phyloP scores from a whole-genome alignment of 2,329 filamentous ascomycete species.

The Didymella keratinophila region DNA sequence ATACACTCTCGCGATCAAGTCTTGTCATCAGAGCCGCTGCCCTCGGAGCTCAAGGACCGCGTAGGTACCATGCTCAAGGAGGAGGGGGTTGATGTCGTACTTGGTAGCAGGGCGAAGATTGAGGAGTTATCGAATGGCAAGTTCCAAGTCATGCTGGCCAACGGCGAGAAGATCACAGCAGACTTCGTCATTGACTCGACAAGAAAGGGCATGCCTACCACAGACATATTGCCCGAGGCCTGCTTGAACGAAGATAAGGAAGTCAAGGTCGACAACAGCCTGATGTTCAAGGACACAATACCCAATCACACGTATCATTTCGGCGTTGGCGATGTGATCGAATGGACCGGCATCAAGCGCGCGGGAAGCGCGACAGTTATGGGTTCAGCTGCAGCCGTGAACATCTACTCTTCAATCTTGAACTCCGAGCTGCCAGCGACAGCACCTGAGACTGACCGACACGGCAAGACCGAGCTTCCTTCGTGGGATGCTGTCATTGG shows the following conservation, averaged over 20 bases:
- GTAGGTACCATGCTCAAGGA: slow-evolving; percentile 67
- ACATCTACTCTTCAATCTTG: slow-evolving; percentile 54
- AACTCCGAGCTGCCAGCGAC: slow-evolving; percentile 39
- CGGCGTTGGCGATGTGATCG: slow-evolving; percentile 72
- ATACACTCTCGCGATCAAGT: slow-evolving; percentile 76
- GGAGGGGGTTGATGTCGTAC: slow-evolving; percentile 69
- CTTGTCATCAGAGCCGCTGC: slow-evolving; percentile 75
- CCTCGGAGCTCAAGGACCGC: slow-evolving; percentile 71
- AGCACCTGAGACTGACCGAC: slow-evolving; percentile 24
- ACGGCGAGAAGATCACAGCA: slow-evolving; percentile 60
- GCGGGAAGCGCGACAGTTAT: slow-evolving; percentile 79
- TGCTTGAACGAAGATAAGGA: slow-evolving; percentile 70
- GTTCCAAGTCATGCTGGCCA: slow-evolving; percentile 55
- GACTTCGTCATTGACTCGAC: slow-evolving; percentile 75
- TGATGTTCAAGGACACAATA: slow-evolving; percentile 62
- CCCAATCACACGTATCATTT: slow-evolving; percentile 70
- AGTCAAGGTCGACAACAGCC: slow-evolving; percentile 65
- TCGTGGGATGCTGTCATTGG: slow-evolving; percentile 66
- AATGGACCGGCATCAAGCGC: slow-evolving; percentile 81
- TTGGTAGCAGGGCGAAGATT: slow-evolving; percentile 65
- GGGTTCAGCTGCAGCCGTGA: slow-evolving; percentile 71
- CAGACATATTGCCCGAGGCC: slow-evolving; percentile 66
- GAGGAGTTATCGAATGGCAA: slow-evolving; percentile 37
- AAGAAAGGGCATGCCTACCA: slow-evolving; percentile 68
- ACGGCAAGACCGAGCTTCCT: slow-evolving; percentile 37